phyloP scores from a whole-genome alignment of 208 protist genomes.

The Leishmania guyanensis region DNA sequence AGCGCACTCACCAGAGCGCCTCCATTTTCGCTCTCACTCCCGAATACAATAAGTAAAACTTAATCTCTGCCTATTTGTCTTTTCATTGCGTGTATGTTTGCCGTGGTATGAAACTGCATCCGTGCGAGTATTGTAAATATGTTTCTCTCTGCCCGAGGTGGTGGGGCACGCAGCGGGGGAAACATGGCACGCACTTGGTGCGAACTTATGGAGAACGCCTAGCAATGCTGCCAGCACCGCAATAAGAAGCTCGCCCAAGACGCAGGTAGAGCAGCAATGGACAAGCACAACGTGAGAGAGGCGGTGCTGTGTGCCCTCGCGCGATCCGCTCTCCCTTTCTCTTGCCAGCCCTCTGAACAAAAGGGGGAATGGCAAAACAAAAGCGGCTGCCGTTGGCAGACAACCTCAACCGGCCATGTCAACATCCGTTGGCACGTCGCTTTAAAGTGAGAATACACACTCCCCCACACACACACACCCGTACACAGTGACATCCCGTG shows the following conservation, averaged over 20 bases:
- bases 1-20: neutral
- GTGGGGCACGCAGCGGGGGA: too few relatives aligned
- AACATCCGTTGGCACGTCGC: neutral
- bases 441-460: neutral
- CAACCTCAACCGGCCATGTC: neutral
- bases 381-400: neutral
- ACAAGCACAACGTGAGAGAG: neutral
- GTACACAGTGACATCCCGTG: too few relatives aligned
- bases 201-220: neutral
- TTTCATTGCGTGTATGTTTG: too few relatives aligned
- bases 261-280: neutral
- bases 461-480: neutral
- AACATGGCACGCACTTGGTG: neutral
- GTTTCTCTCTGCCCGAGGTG: neutral
- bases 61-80: too few relatives aligned
- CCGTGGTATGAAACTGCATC: too few relatives aligned
- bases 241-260: neutral
- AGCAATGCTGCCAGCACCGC: neutral
- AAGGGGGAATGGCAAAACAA: too few relatives aligned
- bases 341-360: too few relatives aligned
- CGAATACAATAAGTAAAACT: neutral
- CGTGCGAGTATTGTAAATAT: neutral
- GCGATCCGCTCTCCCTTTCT: too few relatives aligned
- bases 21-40: neutral
- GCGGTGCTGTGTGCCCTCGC: too few relatives aligned